These are phyloP conservation scores for Macaranga tanarius DNA, from an alignment of 441 rosid species.

Conservation along the genomic window DNA sequence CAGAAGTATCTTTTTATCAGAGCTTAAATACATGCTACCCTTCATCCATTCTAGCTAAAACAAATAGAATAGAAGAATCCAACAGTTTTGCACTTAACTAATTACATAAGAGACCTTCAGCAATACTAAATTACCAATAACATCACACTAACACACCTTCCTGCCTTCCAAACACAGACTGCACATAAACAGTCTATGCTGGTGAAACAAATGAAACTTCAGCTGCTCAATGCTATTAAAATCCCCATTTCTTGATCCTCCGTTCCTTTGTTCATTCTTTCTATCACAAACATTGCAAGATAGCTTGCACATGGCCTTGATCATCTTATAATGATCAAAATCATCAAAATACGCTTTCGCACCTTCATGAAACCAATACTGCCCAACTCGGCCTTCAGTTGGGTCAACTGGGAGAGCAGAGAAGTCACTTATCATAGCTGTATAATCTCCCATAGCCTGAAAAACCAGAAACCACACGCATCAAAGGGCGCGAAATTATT, in stretches of 20 bases:
- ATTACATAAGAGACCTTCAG: background rate
- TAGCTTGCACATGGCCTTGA: slow-evolving; percentile 85
- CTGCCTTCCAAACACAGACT: slow-evolving; percentile 79
- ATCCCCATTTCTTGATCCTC: slow-evolving; percentile 43
- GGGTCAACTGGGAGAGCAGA: slow-evolving; percentile 56
- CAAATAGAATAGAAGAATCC: background rate
- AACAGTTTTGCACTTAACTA: background rate
- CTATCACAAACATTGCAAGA: slow-evolving; percentile 73
- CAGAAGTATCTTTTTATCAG: background rate
- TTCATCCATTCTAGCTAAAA: slow-evolving; percentile 1
- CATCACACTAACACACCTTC: slow-evolving; percentile 44
- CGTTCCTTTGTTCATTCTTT: slow-evolving; percentile 47
- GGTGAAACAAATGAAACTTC: slow-evolving; percentile 71
- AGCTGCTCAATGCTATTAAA: slow-evolving; percentile 72
- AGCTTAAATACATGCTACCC: background rate
- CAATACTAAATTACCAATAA: background rate
- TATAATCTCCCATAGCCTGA: slow-evolving; percentile 80
- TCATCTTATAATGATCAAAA: slow-evolving; percentile 68
- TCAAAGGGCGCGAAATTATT: background rate
- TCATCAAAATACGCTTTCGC: slow-evolving; percentile 80
- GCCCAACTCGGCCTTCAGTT: slow-evolving; percentile 61
- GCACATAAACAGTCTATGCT: slow-evolving; percentile 68
- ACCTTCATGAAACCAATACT: slow-evolving; percentile 71
- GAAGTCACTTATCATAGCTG: slow-evolving; percentile 71
- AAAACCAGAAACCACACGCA: background rate